A percentile compares a stretch with the other conserved stretches of the same genome.
Conservation (phyloP, 495 filamentous ascomycete genomes). For the Talaromyces nanjingensis region DNA sequence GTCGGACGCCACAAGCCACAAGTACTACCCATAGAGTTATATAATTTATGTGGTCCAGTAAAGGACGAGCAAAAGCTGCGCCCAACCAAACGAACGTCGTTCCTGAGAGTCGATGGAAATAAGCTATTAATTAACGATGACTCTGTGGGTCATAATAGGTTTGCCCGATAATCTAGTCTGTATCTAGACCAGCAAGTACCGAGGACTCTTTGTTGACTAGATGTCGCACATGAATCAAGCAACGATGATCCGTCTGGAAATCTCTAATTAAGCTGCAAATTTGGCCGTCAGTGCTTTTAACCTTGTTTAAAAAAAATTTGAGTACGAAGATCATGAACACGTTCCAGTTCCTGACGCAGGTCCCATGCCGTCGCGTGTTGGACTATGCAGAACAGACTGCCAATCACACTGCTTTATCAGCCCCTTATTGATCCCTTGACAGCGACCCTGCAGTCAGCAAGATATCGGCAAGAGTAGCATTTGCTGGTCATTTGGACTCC, state of each 20-base stretch:
- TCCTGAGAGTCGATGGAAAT: background rate
- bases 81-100: background rate
- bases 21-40: constrained; percentile 1
- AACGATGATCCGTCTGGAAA: background rate
- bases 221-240: background rate
- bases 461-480: background rate
- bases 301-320: background rate
- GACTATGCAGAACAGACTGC: background rate
- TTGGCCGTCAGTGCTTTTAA: background rate
- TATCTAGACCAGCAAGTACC: background rate
- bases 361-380: background rate
- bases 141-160: background rate
- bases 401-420: background rate
- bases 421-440: constrained; percentile 2
- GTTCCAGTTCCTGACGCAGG: background rate
- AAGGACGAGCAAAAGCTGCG: background rate
- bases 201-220: background rate
- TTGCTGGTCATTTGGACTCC: constrained; percentile 4
- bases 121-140: background rate
- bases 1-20: constrained; percentile 8
- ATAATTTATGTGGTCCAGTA: background rate
- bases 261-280: background rate
- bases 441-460: background rate
- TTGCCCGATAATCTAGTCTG: background rate
- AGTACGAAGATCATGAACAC: background rate